Evolutionary conservation across 352 stramenopile genomes (phyloP).

Genomic region (Pythium oligandrum): DNA sequence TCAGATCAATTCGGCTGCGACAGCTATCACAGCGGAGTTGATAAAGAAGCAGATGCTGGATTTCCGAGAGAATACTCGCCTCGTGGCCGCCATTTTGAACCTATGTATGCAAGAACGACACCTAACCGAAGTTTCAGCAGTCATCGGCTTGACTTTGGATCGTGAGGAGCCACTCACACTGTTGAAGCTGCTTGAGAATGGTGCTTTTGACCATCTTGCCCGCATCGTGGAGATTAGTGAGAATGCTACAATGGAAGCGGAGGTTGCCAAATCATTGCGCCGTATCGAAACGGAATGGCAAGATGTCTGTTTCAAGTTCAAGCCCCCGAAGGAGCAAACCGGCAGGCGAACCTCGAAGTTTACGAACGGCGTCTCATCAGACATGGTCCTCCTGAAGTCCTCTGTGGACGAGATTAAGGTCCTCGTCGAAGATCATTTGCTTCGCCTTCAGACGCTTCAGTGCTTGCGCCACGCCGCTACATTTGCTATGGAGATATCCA

Average conservation of each 20-base stretch:
- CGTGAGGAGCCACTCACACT: constrained; percentile 50
- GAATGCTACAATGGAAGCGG: constrained; percentile 57
- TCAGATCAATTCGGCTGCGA: constrained; percentile 43
- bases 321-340: constrained; percentile 10
- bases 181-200: constrained; percentile 68
- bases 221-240: constrained; percentile 59
- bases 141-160: constrained; percentile 44
- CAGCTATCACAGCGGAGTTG: constrained; percentile 62
- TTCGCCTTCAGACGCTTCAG: constrained; percentile 42
- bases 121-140: constrained; percentile 43
- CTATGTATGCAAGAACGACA: constrained; percentile 62
- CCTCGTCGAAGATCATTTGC: constrained; percentile 57
- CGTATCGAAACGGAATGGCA: constrained; percentile 52
- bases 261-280: constrained; percentile 45
- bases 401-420: constrained; percentile 37
- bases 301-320: constrained; percentile 36
- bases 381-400: constrained; percentile 3
- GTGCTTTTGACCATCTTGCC: constrained; percentile 44
- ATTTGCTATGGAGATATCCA: constrained; percentile 36
- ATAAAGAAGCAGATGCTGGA: constrained; percentile 79
- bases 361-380: too few species aligned
- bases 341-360: too few species aligned
- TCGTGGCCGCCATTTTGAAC: constrained; percentile 67
- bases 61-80: constrained; percentile 57
- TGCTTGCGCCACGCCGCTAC: constrained; percentile 38